Evolutionary conservation across 2,329 filamentous ascomycete species (phyloP), one percentile per base, ranked within the genome.

Genomic region (Coniochaeta pulveracea): DNA sequence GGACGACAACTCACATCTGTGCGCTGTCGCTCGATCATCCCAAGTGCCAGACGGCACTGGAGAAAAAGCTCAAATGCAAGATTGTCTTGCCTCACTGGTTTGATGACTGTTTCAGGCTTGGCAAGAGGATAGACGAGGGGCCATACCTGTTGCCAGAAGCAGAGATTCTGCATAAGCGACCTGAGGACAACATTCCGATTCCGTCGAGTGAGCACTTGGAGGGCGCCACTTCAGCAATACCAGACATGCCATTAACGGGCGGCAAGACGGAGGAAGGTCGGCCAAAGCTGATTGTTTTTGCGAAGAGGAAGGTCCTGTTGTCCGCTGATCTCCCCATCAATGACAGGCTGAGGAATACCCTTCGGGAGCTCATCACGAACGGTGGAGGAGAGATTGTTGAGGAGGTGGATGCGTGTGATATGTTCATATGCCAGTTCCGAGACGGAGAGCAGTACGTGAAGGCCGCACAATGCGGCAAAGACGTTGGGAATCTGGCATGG

Each of bases 41-140:
- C 3, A 85, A 86, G 52, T 82, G 80, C 40, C 50, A 68, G 39
- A 52, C 73, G 34, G 80, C 79, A 1, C 43, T 64, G 26, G 61
- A 68, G 7, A 93, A 79, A 54, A 70, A 69, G 3, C 63, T 84
- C 34, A 76, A 75, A 35, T 76, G 76, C 55, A 88, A 85, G 56
- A 80, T 95, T 38, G 84, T 98, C 12, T 65, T 98, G 34, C 91
- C 91, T 23, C 91, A 96, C 51, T 96, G 91, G 45, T 95, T 98
- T 50, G 89, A 96, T 46, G 89, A 95, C 52, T 98, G 91, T 57
- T 72, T 98, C 44, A 91, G 84, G 56, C 73, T 98, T 18, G 88
- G 89, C 32, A 88, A 85, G 55, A 77, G 84, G 38, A 95, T 98
- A 45, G 81, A 85, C 45, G 91, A 98, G 53, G 62, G 66, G 6